phyloP scores from a whole-genome alignment of 2,329 filamentous ascomycete genomes.

The Arthrobotrys sphaeroides region DNA sequence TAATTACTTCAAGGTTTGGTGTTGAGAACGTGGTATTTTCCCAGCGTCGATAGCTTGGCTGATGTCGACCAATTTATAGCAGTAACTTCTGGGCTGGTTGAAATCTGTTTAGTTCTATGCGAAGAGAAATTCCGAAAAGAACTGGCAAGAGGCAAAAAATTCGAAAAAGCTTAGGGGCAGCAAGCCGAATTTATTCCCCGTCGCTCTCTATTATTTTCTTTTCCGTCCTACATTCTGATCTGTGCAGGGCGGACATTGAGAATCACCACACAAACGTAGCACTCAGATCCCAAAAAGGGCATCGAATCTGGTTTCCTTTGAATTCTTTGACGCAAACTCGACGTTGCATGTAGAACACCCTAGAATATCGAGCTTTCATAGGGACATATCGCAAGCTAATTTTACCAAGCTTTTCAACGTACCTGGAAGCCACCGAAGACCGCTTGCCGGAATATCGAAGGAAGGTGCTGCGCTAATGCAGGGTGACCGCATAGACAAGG shows the following conservation, averaged over 20 bases:
- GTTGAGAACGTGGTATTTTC: constrained; percentile 9
- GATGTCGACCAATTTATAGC: neutral
- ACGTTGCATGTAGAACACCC: constrained; percentile 20
- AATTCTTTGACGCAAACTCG: constrained; percentile 33
- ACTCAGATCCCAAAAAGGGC: neutral
- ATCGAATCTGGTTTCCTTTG: constrained; percentile 40
- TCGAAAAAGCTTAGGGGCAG: constrained; percentile 13
- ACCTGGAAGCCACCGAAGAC: neutral
- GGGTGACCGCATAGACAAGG: constrained; percentile 42
- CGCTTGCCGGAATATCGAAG: neutral
- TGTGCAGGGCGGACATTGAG: neutral
- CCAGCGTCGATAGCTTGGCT: neutral
- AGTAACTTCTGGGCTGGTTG: neutral
- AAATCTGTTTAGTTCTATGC: neutral
- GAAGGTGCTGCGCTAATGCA: constrained; percentile 44
- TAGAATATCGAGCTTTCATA: neutral
- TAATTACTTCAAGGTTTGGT: neutral
- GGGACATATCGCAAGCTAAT: neutral
- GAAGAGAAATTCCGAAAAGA: neutral
- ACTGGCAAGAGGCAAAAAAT: constrained; percentile 27
- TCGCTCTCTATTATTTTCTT: neutral
- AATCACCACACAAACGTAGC: constrained; percentile 20
- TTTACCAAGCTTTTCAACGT: constrained; percentile 19
- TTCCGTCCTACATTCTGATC: neutral
- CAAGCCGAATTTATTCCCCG: constrained; percentile 46